Conservation (phyloP, 225 moss, liverwort and hornwort genomes). For the Takakia lepidozioides region DNA sequence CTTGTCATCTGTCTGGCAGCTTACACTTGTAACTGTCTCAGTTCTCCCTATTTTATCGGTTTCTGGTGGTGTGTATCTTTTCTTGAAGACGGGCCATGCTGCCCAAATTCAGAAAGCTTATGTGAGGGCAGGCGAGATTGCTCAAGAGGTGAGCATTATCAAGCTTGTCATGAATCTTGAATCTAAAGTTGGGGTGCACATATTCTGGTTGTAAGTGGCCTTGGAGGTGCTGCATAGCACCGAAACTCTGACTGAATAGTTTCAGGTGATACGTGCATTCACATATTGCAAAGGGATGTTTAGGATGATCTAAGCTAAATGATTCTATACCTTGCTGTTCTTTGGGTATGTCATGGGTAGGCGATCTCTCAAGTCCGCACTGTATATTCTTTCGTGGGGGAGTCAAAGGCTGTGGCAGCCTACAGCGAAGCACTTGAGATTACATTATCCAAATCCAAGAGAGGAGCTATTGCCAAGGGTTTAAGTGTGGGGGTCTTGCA, state of each 20-base stretch:
- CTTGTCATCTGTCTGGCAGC: constrained; percentile 23
- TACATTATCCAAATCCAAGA: constrained; percentile 6
- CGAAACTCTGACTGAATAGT: neutral
- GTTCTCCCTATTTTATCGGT: constrained; percentile 15
- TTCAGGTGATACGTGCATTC: neutral
- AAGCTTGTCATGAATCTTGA: neutral
- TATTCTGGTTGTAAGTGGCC: neutral
- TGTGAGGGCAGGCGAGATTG: constrained; percentile 12
- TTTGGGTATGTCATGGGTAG: constrained; percentile 1
- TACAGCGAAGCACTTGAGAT: constrained; percentile 2
- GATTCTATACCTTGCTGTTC: constrained; percentile 1
- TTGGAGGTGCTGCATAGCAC: neutral
- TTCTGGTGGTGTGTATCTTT: constrained; percentile 10
- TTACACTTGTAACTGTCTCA: constrained; percentile 14
- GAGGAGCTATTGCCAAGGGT: constrained; percentile 18
- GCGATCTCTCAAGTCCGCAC: constrained; percentile 8
- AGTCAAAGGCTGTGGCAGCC: constrained; percentile 4
- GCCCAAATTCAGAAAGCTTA: constrained; percentile 16
- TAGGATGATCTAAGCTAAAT: no score
- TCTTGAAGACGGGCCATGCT: constrained; percentile 14
- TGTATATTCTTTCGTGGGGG: constrained; percentile 8
- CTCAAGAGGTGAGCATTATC: constrained; percentile 11
- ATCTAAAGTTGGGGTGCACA: neutral
- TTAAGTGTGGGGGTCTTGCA: constrained; percentile 18
- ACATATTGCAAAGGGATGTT: no score